A percentile compares a stretch with the other conserved stretches of the same genome.
Conservation (phyloP, 2,329 filamentous ascomycete species). For the Apiospora arundinis region DNA sequence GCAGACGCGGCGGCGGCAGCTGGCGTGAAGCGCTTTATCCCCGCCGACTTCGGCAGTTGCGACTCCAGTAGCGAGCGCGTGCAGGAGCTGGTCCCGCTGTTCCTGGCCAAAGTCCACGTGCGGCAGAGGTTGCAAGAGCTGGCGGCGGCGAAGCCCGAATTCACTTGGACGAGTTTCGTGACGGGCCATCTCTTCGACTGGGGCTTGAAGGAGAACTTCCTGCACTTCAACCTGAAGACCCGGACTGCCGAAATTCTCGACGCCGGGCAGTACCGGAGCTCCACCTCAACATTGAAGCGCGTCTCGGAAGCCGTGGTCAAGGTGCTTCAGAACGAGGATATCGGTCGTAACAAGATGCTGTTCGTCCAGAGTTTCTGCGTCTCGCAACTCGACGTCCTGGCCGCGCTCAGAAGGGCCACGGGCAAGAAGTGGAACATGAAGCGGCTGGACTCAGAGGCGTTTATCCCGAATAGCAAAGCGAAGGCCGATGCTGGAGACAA, state of each 20-base stretch:
- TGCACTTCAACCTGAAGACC: conserved; percentile 43
- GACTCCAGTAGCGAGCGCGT: conserved; percentile 43
- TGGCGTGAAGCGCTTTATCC: conserved; percentile 46
- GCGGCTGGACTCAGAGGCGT: conserved; percentile 46
- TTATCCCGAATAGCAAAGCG: conserved; percentile 45
- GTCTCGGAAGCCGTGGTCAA: conserved; percentile 43
- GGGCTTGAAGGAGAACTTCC: conserved; percentile 44
- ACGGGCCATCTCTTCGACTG: conserved; percentile 51
- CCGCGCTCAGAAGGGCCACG: conserved; percentile 42
- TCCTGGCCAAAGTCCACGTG: conserved; percentile 43
- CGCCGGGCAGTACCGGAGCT: conserved; percentile 40
- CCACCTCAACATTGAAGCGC: conserved; percentile 43
- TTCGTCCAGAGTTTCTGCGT: conserved; percentile 50
- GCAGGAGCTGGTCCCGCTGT: conserved; percentile 45
- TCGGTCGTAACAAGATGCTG: conserved; percentile 42
- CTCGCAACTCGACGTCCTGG: conserved; percentile 43
- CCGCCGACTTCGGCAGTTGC: conserved; percentile 49
- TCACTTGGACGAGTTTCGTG: conserved; percentile 47
- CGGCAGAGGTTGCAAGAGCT: conserved; percentile 40
- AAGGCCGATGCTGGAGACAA: conserved; percentile 46
- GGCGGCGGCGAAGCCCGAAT: conserved; percentile 31
- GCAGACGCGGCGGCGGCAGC: conserved; percentile 45
- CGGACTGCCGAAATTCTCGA: conserved; percentile 43
- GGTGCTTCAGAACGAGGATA: conserved; percentile 37
- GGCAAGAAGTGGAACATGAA: conserved; percentile 39